phyloP scores from a whole-genome alignment of 1,139 yeast genomes.

The Zygosaccharomyces pseudobailii region DNA sequence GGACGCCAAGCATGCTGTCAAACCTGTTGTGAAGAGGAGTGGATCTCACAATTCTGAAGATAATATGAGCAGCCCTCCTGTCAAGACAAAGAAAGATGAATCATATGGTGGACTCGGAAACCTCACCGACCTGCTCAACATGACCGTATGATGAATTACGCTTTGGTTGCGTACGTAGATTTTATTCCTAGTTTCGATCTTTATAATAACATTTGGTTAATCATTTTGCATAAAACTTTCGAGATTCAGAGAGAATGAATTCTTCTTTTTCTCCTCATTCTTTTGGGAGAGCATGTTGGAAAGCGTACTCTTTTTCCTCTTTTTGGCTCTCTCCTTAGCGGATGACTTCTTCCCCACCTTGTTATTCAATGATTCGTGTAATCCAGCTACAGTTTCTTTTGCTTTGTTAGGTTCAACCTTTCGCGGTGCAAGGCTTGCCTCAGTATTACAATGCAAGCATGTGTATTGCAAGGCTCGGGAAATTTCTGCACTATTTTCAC shows the following conservation, averaged over 20 bases:
- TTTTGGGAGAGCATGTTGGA: slow-evolving; percentile 41
- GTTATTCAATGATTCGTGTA: not conserved
- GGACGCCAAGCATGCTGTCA: slow-evolving; percentile 6
- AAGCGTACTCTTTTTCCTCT: slow-evolving; percentile 35
- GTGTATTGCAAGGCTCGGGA: slow-evolving; percentile 28
- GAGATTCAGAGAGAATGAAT: slow-evolving; percentile 39
- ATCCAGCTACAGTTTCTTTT: slow-evolving; percentile 13
- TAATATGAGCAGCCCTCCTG: slow-evolving; percentile 5
- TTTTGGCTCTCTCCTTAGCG: slow-evolving; percentile 38
- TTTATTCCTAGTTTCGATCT: slow-evolving; percentile 5
- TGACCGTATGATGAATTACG: slow-evolving; percentile 1
- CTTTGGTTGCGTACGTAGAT: not conserved
- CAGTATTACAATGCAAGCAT: slow-evolving; percentile 36
- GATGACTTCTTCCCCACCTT: slow-evolving; percentile 36
- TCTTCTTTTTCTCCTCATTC: slow-evolving; percentile 39
- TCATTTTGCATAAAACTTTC: slow-evolving; percentile 44
- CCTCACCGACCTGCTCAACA: slow-evolving; percentile 9
- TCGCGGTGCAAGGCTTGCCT: slow-evolving; percentile 12
- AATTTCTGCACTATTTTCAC: slow-evolving; percentile 4
- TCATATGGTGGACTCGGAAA: slow-evolving; percentile 10
- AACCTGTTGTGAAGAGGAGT: slow-evolving; percentile 5
- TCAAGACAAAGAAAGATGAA: slow-evolving; percentile 5
- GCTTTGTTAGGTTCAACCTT: slow-evolving; percentile 8
- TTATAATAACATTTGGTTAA: not conserved
- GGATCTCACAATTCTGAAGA: slow-evolving; percentile 3